Conservation (phyloP, 495 filamentous ascomycete genomes). For the Umbilicaria muhlenbergii region DNA sequence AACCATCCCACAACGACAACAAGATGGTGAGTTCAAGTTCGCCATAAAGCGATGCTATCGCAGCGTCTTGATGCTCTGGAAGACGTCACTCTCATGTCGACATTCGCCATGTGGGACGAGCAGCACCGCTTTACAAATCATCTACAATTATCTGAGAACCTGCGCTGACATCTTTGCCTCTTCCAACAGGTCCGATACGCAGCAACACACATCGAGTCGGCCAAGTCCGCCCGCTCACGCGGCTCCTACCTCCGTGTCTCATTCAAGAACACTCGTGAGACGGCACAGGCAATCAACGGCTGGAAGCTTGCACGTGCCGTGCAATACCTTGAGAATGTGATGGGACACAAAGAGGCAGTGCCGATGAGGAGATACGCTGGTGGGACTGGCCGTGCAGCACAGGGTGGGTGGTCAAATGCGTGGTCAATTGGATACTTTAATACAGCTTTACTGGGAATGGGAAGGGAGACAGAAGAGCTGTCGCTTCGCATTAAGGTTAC, state of each 20-base stretch:
- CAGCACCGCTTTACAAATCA: neutral
- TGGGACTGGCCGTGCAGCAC: constrained; percentile 79
- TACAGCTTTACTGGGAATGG: too few relatives aligned
- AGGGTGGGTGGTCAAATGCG: constrained; percentile 56
- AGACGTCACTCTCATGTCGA: neutral
- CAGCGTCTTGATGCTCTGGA: neutral
- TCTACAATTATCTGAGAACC: constrained; percentile 1
- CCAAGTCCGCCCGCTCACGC: constrained; percentile 91
- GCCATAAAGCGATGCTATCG: too few relatives aligned
- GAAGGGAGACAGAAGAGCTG: neutral
- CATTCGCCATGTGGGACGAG: constrained; percentile 5
- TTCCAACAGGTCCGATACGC: constrained; percentile 85
- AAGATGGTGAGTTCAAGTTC: constrained; percentile 35
- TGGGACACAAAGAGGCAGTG: constrained; percentile 86
- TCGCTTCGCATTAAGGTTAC: neutral
- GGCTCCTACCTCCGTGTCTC: constrained; percentile 97
- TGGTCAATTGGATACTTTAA: too few relatives aligned
- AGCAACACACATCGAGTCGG: constrained; percentile 68
- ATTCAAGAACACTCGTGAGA: constrained; percentile 99
- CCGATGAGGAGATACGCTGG: constrained; percentile 94
- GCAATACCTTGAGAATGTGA: constrained; percentile 91
- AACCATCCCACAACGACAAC: constrained; percentile 26
- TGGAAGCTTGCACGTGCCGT: constrained; percentile 95
- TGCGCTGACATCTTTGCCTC: constrained; percentile 9
- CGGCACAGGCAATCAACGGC: constrained; percentile 95